phyloP scores from a whole-genome alignment of 75 land plant species.

The Pinus taeda region DNA sequence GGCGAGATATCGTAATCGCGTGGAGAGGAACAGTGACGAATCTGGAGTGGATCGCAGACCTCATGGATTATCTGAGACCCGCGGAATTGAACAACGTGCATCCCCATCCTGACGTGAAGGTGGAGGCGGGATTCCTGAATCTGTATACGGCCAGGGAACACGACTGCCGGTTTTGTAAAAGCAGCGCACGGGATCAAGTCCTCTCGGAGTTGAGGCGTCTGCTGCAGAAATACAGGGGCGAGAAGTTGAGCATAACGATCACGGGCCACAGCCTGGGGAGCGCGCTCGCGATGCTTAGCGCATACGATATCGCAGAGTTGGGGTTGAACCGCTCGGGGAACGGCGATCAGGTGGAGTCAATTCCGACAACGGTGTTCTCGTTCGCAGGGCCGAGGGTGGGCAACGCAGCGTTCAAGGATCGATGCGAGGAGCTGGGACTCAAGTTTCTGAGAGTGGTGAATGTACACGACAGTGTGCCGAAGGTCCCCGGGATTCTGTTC shows the following conservation, averaged over 20 bases:
- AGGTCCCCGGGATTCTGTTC: conserved; percentile 44
- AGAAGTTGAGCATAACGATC: conserved; percentile 22
- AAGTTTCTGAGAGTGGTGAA: conserved; percentile 54
- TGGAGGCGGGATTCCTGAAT: conserved; percentile 67
- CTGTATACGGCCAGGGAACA: conserved; percentile 59
- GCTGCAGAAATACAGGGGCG: conserved; percentile 21
- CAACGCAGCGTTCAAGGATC: conserved; percentile 11
- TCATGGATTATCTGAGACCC: conserved; percentile 21
- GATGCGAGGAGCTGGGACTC: conserved; percentile 21
- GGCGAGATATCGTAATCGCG: conserved; percentile 76
- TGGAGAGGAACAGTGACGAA: conserved; percentile 80
- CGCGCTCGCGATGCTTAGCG: conserved; percentile 21
- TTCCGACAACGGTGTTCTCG: conserved; percentile 20
- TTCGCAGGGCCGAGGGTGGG: conserved; percentile 21
- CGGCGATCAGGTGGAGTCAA: neutral
- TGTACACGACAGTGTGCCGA: conserved; percentile 52
- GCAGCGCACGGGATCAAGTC: conserved; percentile 61
- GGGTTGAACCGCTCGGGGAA: neutral
- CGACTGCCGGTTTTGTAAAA: conserved; percentile 46
- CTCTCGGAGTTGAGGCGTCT: conserved; percentile 39
- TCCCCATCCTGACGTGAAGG: conserved; percentile 29
- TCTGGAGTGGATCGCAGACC: conserved; percentile 73
- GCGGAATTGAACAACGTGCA: neutral
- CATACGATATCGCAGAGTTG: conserved; percentile 21
- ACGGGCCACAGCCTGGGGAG: conserved; percentile 25